Evolutionary conservation across 306 rosid genomes (phyloP).

Genomic region (Chamaecrista fasciculata): DNA sequence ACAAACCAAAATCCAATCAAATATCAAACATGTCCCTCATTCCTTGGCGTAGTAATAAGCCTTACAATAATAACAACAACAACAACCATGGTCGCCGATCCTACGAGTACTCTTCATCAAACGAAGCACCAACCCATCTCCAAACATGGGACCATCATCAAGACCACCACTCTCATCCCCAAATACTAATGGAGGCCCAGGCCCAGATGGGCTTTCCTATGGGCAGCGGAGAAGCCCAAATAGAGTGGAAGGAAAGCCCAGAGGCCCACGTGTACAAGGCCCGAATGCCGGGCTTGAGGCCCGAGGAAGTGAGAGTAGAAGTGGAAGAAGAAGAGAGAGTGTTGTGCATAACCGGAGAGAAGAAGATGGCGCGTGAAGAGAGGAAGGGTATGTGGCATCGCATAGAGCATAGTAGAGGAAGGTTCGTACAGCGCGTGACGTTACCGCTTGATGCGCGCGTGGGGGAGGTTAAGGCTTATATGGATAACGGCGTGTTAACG

Average conservation of each 20-base stretch:
- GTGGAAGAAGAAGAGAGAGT: constrained; percentile 42
- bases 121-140: too few species aligned
- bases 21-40: too few species aligned
- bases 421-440: constrained; percentile 39
- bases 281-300: constrained; percentile 43
- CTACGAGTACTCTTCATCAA: too few species aligned
- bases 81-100: too few species aligned
- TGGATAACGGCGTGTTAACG: constrained; percentile 51
- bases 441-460: constrained; percentile 44
- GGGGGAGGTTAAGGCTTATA: constrained; percentile 35
- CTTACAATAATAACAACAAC: too few species aligned
- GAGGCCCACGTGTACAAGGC: constrained; percentile 41
- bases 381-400: constrained; percentile 34
- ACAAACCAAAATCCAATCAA: too few species aligned
- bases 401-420: constrained; percentile 34
- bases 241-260: constrained; percentile 44
- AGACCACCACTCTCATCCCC: too few species aligned
- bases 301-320: constrained; percentile 47
- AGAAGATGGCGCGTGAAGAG: constrained; percentile 37
- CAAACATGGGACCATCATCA: constrained; percentile 19
- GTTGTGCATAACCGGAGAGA: constrained; percentile 45
- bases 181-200: constrained; percentile 10
- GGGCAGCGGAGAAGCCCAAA: constrained; percentile 12
- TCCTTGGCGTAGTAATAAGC: too few species aligned
- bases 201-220: constrained; percentile 1